Percentiles rank a stretch among this genome's conserved stretches.
Conservation (phyloP, 73 alveolate genomes). For the Tetrahymena borealis region DNA sequence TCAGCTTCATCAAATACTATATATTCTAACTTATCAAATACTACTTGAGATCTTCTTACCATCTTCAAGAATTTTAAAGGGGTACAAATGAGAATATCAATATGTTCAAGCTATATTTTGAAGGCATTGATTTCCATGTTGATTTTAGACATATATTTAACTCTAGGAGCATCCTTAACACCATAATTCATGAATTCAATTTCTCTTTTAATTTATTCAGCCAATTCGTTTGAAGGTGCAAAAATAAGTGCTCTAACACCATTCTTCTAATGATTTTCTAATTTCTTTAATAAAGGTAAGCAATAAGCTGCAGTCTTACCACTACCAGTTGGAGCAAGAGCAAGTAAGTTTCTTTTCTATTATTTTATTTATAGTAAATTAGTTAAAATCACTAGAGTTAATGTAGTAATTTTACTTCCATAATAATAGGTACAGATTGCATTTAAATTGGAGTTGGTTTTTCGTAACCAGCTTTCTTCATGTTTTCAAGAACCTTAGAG, state of each 20-base stretch:
- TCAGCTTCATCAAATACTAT: conserved; percentile 82
- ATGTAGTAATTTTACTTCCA: background rate
- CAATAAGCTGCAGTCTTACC: conserved; percentile 52
- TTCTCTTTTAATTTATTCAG: conserved; percentile 56
- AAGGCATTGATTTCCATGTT: conserved; percentile 19
- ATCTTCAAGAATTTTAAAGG: conserved; percentile 44
- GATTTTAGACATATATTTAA: conserved; percentile 28
- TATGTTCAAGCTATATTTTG: conserved; percentile 13
- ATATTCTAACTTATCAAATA: conserved; percentile 12
- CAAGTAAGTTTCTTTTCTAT: conserved; percentile 34
- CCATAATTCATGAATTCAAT: conserved; percentile 4
- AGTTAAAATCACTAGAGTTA: background rate
- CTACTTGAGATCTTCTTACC: background rate
- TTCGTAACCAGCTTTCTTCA: conserved; percentile 9
- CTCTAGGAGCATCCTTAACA: conserved; percentile 19
- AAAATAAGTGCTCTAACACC: conserved; percentile 58
- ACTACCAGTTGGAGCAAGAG: conserved; percentile 61
- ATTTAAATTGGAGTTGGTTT: conserved; percentile 38
- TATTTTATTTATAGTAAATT: background rate
- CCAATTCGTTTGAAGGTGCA: conserved; percentile 70
- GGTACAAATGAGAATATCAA: conserved; percentile 41
- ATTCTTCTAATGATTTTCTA: conserved; percentile 28
- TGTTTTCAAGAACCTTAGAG: background rate
- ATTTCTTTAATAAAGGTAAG: conserved; percentile 17
- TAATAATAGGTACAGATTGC: conserved; percentile 17